These are phyloP conservation scores for Clitoria ternatea DNA, from an alignment of 306 rosid species.

Conservation along the genomic window DNA sequence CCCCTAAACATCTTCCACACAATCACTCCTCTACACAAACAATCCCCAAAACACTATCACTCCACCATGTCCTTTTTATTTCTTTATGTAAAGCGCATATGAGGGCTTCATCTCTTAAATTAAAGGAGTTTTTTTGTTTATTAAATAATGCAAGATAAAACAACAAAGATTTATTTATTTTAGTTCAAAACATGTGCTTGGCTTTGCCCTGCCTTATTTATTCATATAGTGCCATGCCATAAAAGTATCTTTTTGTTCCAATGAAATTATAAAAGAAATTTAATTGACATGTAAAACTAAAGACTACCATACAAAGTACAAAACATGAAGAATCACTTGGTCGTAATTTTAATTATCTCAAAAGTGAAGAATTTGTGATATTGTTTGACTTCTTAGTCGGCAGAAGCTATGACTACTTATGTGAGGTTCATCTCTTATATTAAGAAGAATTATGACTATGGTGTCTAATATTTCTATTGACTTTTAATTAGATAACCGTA, in stretches of 20 bases:
- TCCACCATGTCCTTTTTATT: too few relatives aligned
- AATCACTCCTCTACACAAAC: too few relatives aligned
- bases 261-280: background rate
- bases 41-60: too few relatives aligned
- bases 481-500: constrained; percentile 80
- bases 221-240: background rate
- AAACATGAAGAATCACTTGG: background rate
- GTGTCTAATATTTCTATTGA: constrained; percentile 80
- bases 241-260: background rate
- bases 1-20: too few relatives aligned
- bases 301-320: background rate
- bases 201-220: background rate
- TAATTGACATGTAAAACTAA: background rate
- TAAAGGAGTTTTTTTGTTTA: too few relatives aligned
- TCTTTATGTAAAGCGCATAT: too few relatives aligned
- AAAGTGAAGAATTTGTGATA: background rate
- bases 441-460: constrained; percentile 84
- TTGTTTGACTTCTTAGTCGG: constrained; percentile 14
- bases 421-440: constrained; percentile 79
- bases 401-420: constrained; percentile 80
- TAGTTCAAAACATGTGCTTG: too few relatives aligned
- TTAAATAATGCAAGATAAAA: too few relatives aligned
- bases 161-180: too few relatives aligned
- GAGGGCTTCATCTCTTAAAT: too few relatives aligned
- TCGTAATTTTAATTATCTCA: background rate